Conservation (phyloP, 31 red algal species). For the Odonthalia washingtoniensis region DNA sequence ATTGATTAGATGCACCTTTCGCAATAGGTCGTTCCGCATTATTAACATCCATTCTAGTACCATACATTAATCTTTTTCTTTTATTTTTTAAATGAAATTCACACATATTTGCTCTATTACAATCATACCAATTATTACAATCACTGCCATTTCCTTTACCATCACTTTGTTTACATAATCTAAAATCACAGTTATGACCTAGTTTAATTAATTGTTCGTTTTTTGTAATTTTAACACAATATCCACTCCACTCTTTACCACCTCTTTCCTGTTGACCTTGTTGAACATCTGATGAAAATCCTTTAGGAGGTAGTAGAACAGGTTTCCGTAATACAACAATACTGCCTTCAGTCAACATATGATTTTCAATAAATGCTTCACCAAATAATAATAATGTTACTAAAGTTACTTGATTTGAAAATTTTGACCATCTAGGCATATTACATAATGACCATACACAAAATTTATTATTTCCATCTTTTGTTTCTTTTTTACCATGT, state of each 20-base stretch:
- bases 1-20: too few relatives aligned
- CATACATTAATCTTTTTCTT: slow-evolving; percentile 7
- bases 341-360: slow-evolving; percentile 37
- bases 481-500: slow-evolving; percentile 50
- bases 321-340: slow-evolving; percentile 56
- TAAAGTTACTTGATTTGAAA: too few relatives aligned
- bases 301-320: slow-evolving; percentile 35
- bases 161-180: slow-evolving; percentile 13
- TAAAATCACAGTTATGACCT: slow-evolving; percentile 37
- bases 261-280: neutral
- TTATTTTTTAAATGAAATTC: slow-evolving; percentile 10
- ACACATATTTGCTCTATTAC: slow-evolving; percentile 44
- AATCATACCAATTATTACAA: slow-evolving; percentile 56
- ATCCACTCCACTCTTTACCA: slow-evolving; percentile 1
- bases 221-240: slow-evolving; percentile 32
- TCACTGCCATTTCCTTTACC: neutral
- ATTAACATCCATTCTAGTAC: slow-evolving; percentile 56
- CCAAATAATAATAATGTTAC: slow-evolving; percentile 56
- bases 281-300: neutral
- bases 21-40: slow-evolving; percentile 46
- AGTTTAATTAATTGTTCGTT: slow-evolving; percentile 37
- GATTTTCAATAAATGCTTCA: slow-evolving; percentile 41
- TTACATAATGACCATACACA: slow-evolving; percentile 57
- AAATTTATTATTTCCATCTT: slow-evolving; percentile 27
- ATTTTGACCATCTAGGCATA: slow-evolving; percentile 50